phyloP scores from a whole-genome alignment of 345 rosid genomes.

The Passiflora organensis region DNA sequence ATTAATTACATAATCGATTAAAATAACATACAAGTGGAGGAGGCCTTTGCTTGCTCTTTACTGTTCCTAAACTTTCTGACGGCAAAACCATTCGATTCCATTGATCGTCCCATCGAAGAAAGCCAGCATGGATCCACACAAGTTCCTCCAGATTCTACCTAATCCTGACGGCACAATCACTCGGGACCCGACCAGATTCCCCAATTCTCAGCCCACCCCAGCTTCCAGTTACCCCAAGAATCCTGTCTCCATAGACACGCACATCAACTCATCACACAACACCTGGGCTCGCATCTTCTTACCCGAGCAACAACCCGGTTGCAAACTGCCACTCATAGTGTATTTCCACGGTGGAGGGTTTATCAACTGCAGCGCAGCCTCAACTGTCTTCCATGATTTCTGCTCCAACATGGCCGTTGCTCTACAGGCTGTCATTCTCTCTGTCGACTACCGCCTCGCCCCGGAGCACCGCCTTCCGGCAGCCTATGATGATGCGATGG shows the following conservation, averaged over 20 bases:
- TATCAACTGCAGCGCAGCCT: conserved; percentile 30
- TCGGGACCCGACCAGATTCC: conserved; percentile 15
- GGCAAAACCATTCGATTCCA: no score
- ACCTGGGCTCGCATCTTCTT: conserved; percentile 32
- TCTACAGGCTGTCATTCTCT: conserved; percentile 34
- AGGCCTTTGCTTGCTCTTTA: no score
- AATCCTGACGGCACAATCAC: conserved; percentile 40
- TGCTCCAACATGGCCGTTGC: conserved; percentile 33
- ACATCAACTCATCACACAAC: not conserved
- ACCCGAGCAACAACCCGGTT: conserved; percentile 7
- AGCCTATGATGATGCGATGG: conserved; percentile 56
- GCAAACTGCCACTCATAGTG: conserved; percentile 48
- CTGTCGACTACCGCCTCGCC: conserved; percentile 49
- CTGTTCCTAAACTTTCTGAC: no score
- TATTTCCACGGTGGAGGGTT: conserved; percentile 64
- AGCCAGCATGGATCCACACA: no score
- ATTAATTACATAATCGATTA: no score
- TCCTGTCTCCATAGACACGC: not conserved
- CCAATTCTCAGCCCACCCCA: conserved; percentile 17
- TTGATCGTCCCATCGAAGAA: no score
- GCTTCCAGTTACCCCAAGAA: conserved; percentile 7
- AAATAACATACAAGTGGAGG: no score
- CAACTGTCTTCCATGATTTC: conserved; percentile 22
- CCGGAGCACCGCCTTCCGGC: conserved; percentile 71
- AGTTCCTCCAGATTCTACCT: conserved; percentile 20